Evolutionary conservation across 345 rosid species (phyloP).

Genomic region (Linum trigynum): DNA sequence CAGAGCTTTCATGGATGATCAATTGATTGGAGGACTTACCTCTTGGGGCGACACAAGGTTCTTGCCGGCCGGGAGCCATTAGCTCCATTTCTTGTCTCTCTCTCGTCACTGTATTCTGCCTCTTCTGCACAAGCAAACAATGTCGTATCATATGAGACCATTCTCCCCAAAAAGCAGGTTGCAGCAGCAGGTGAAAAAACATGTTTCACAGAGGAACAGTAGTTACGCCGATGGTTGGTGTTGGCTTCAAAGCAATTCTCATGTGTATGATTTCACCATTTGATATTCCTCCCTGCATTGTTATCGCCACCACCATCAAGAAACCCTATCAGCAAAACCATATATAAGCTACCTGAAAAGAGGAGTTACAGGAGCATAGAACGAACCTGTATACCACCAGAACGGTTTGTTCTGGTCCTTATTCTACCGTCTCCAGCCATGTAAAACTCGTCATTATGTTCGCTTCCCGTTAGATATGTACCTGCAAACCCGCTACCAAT

Average conservation of each 20-base stretch:
- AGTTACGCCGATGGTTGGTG: slow-evolving; percentile 71
- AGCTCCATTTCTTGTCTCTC: slow-evolving; percentile 69
- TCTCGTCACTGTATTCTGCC: slow-evolving; percentile 76
- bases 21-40: slow-evolving; percentile 33
- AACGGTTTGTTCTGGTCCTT: slow-evolving; percentile 89
- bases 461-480: slow-evolving; percentile 75
- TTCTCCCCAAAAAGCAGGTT: neutral
- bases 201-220: slow-evolving; percentile 18
- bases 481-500: slow-evolving; percentile 97
- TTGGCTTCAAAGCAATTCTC: slow-evolving; percentile 98
- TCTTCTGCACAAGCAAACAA: slow-evolving; percentile 39
- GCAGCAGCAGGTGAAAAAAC: neutral
- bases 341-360: neutral
- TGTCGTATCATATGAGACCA: no score
- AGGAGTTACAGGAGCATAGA: neutral
- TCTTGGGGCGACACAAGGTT: slow-evolving; percentile 96
- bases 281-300: slow-evolving; percentile 81
- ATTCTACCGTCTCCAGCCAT: slow-evolving; percentile 58
- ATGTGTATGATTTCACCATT: slow-evolving; percentile 90
- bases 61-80: slow-evolving; percentile 91
- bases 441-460: slow-evolving; percentile 88
- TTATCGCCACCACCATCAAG: slow-evolving; percentile 5
- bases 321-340: neutral
- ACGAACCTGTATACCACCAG: slow-evolving; percentile 85
- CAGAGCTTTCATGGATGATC: neutral